A percentile compares a stretch with the other conserved stretches of the same genome.
These are phyloP conservation scores for Penicillium diatomitis DNA, from an alignment of 495 filamentous ascomycete species.

Conservation along the genomic window DNA sequence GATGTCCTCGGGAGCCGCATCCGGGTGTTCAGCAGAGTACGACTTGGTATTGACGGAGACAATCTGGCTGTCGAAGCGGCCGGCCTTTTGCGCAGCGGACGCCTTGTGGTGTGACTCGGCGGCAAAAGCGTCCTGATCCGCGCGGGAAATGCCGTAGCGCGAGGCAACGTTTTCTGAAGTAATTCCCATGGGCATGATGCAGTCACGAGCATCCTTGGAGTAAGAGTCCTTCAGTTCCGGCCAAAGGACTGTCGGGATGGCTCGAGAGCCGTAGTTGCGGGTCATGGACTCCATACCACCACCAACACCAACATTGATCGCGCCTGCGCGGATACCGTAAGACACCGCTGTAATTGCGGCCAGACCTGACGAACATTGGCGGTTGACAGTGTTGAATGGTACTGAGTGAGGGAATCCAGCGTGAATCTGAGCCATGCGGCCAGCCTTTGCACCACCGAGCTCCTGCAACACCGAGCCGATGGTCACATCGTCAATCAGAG, in stretches of 20 bases:
- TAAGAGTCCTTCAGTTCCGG: conserved; percentile 54
- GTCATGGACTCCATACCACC: conserved; percentile 95
- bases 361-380: conserved; percentile 73
- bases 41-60: conserved; percentile 59
- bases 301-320: conserved; percentile 71
- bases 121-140: conserved; percentile 78
- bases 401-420: conserved; percentile 66
- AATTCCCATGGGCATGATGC: conserved; percentile 88
- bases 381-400: conserved; percentile 75
- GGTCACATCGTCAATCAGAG: conserved; percentile 66
- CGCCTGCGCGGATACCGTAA: conserved; percentile 59
- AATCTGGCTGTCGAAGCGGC: conserved; percentile 70
- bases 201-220: conserved; percentile 66
- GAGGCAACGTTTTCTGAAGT: conserved; percentile 86
- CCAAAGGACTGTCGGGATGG: conserved; percentile 79
- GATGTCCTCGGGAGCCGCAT: conserved; percentile 51
- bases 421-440: conserved; percentile 82
- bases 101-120: conserved; percentile 65
- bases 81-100: conserved; percentile 53
- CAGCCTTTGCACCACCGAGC: conserved; percentile 84
- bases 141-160: conserved; percentile 62
- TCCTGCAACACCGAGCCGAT: conserved; percentile 85
- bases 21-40: conserved; percentile 47
- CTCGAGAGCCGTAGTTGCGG: conserved; percentile 70
- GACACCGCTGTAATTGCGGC: conserved; percentile 64